Evolutionary conservation across 2,329 filamentous ascomycete genomes (phyloP), one percentile per base, ranked within the genome.

Genomic region (Neofusicoccum cordaticola): DNA sequence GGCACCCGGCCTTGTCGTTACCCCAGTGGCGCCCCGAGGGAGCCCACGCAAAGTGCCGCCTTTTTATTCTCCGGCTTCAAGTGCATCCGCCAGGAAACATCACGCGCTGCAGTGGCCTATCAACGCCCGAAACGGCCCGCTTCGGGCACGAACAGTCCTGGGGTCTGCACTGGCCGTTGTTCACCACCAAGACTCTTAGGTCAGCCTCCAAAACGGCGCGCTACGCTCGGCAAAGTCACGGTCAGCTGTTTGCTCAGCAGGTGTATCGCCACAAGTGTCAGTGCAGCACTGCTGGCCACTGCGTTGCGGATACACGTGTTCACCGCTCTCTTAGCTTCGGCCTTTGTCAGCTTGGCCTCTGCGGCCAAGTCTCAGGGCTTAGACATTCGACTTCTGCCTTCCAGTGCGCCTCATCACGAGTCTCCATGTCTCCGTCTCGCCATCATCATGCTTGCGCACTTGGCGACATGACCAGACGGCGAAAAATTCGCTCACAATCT

Each of bases 261-360:
- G 27, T 44, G 41, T 13, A n/a, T 47, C 31, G 56, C 42, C 56
- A 37, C 56, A n/a, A 22, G 11, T 47, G 41, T 22, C 31, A 13
- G 47, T 17, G 31, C 15, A 15, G 15, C 50, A 42, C 22, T 60
- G 42, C 42, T 60, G 56, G 42, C 42, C 56, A 60, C 42, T 60
- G 31, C 42, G 22, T 4, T 5, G 6, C 31, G n/a, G 27, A 47
- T 27, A 60, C 56, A 60, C 56, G 56, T 60, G 39, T 60, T 60
- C 56, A 60, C 56, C 56, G 56, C 56, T 8, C n/a, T 37, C 27
- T 39, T 47, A 60, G 56, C 56, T 60, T 60, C 56, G 56, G 56
- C 27, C 42, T 60, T 60, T 60, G 42, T 60, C 56, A 60, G 42
- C 56, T 60, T 60, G 56, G 56, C 56, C 56, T 35, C n/a, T 47